Evolutionary conservation across 2,329 filamentous ascomycete genomes (phyloP), one percentile per base, ranked within the genome.

Genomic region (Colletotrichum lupini): DNA sequence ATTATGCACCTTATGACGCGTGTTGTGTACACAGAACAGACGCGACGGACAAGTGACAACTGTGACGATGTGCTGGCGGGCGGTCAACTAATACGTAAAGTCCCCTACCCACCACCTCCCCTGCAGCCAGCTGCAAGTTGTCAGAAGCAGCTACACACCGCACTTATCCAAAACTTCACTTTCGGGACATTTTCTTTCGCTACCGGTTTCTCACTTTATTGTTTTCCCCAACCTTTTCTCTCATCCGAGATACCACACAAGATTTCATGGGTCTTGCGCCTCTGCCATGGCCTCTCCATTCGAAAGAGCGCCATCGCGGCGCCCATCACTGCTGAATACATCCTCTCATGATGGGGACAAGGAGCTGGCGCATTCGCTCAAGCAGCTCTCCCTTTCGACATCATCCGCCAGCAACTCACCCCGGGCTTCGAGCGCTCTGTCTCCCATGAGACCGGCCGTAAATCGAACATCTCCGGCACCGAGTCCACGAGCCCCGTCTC

Each of bases 371-470:
- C 81, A 82, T 67, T 85, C 86, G 30, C 80, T 88, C 65, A 81
- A 82, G 72, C 84, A 85, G 67, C 84, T 88, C 22, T 85, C 85
- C 22, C 79, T 88, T 60, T 81, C 82, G 28, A 80, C 77, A 2
- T 80, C 82, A 19, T 74, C 79, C 42, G 68, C 74, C 14, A 52
- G 74, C 65, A 77, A 75, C 74, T 79, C 80, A 37, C 78, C 82
- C 59, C 78, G 79, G 62, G 75, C 75, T 49, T 75, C 78, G 61
- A 76, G 77, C 59, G 76, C 79, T 7, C 77, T 81, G n/a, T 80
- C 79, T 32, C 79, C 84, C 19, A 81, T 84, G 72, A 81, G 82
- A 67, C 82, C 82, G 26, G 77, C 80, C 22, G 79, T 82, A 67
- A 82, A 79, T 67, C 81, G 79, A 72, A 76, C 80, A 9, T 83